Conservation (phyloP, 805 yeast genomes). For the Lipomyces lipofer region DNA sequence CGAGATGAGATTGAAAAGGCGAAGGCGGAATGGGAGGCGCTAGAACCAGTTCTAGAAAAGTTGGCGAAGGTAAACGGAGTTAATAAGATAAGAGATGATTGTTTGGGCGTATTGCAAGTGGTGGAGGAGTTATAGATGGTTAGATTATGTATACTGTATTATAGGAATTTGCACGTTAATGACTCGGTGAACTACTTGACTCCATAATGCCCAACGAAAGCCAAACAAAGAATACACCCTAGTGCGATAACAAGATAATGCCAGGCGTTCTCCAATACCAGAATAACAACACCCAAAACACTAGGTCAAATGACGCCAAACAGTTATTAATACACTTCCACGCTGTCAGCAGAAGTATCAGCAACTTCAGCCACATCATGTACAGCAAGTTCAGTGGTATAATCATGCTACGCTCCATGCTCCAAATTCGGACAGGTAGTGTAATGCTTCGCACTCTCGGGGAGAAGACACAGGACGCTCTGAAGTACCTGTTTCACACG, state of each 20-base stretch:
- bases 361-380: no score
- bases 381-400: no score
- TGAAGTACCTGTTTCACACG: conserved; percentile 11
- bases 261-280: no score
- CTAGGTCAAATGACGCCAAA: no score
- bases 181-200: neutral
- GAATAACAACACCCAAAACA: no score
- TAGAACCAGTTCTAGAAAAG: conserved; percentile 12
- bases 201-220: no score
- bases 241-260: no score
- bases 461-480: conserved; percentile 16
- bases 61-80: conserved; percentile 9
- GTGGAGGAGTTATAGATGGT: neutral
- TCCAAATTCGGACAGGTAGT: conserved; percentile 16
- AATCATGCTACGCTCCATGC: no score
- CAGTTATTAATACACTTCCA: no score
- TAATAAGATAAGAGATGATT: conserved; percentile 14
- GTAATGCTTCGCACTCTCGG: conserved; percentile 8
- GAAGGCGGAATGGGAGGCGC: conserved; percentile 13
- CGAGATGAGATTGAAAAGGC: conserved; percentile 18
- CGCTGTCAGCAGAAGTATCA: no score
- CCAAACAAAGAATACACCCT: no score
- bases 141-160: neutral
- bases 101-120: neutral
- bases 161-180: neutral